Conservation (phyloP, 2,329 filamentous ascomycete genomes). For the Dactylellina haptotyla region DNA sequence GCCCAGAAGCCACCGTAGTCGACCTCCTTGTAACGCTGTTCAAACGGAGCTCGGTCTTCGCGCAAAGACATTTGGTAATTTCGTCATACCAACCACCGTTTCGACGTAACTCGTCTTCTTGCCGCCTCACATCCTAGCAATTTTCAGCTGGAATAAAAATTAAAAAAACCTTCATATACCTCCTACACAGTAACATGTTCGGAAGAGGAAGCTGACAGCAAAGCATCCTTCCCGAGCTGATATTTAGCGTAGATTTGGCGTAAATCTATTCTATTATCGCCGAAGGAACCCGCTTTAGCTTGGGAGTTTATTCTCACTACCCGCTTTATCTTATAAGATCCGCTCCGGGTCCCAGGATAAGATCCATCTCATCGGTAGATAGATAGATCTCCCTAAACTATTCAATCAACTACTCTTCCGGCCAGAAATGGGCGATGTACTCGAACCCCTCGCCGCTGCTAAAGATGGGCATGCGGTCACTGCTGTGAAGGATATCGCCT, state of each 20-base stretch:
- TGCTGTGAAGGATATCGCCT: constrained; percentile 84
- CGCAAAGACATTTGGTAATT: not conserved
- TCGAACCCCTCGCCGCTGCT: constrained; percentile 57
- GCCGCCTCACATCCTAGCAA: not conserved
- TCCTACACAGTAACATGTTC: constrained; percentile 17
- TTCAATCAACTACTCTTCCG: too few species aligned
- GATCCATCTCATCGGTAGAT: not conserved
- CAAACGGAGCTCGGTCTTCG: not conserved
- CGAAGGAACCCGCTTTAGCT: constrained; percentile 14
- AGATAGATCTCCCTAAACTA: not conserved
- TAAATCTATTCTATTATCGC: constrained; percentile 14
- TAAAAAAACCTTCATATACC: not conserved
- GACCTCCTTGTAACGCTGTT: not conserved
- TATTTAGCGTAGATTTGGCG: constrained; percentile 7
- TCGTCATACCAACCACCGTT: not conserved
- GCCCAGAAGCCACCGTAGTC: not conserved
- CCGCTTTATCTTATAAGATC: constrained; percentile 28
- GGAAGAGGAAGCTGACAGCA: constrained; percentile 27
- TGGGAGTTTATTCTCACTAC: not conserved
- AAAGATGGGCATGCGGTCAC: constrained; percentile 67
- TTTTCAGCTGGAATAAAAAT: constrained; percentile 1
- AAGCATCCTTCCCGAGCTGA: constrained; percentile 17
- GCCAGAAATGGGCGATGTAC: constrained; percentile 38
- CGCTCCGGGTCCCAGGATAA: constrained; percentile 3
- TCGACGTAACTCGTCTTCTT: not conserved